A percentile compares a stretch with the other conserved stretches of the same genome.
Evolutionary conservation across 208 protist genomes (phyloP).

Genomic region (Eutreptiella sp.): DNA sequence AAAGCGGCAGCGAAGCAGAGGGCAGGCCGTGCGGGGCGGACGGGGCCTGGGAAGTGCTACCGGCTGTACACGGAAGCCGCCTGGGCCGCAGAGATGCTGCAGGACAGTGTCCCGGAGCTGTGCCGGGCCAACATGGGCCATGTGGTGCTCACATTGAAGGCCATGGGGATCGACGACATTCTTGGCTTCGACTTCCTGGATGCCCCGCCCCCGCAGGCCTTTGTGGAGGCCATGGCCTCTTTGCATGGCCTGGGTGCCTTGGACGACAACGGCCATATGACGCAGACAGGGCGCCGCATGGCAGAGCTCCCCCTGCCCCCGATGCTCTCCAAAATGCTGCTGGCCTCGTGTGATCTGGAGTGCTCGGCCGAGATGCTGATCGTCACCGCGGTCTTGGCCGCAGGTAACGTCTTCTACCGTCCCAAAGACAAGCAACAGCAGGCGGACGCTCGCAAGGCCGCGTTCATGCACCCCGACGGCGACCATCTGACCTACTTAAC

Average conservation of each 20-base stretch:
- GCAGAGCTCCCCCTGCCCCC: slow-evolving; percentile 97
- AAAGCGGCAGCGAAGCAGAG: slow-evolving; percentile 91
- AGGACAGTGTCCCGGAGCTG: slow-evolving; percentile 89
- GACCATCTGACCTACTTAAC: slow-evolving; percentile 74
- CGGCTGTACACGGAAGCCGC: slow-evolving; percentile 88
- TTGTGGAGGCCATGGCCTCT: slow-evolving; percentile 68
- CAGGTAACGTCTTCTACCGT: slow-evolving; percentile 20
- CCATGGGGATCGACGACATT: slow-evolving; percentile 94
- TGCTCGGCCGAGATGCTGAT: slow-evolving; percentile 86
- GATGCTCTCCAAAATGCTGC: slow-evolving; percentile 88
- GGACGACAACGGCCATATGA: slow-evolving; percentile 77
- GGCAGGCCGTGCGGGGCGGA: slow-evolving; percentile 86
- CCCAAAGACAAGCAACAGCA: slow-evolving; percentile 12
- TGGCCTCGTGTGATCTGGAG: slow-evolving; percentile 81
- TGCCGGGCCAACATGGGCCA: slow-evolving; percentile 89
- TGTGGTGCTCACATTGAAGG: slow-evolving; percentile 92
- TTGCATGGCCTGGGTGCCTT: slow-evolving; percentile 68
- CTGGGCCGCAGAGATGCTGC: slow-evolving; percentile 88
- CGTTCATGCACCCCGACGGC: slow-evolving; percentile 68
- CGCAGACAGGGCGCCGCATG: slow-evolving; percentile 76
- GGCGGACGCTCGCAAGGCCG: slow-evolving; percentile 66
- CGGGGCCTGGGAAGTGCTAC: slow-evolving; percentile 88
- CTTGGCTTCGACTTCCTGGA: slow-evolving; percentile 96
- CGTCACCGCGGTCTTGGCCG: slow-evolving; percentile 83
- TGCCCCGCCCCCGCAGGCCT: slow-evolving; percentile 69